Base-by-base conservation (phyloP, 2,329 filamentous ascomycete species). In the Nemania diffusa region DNA sequence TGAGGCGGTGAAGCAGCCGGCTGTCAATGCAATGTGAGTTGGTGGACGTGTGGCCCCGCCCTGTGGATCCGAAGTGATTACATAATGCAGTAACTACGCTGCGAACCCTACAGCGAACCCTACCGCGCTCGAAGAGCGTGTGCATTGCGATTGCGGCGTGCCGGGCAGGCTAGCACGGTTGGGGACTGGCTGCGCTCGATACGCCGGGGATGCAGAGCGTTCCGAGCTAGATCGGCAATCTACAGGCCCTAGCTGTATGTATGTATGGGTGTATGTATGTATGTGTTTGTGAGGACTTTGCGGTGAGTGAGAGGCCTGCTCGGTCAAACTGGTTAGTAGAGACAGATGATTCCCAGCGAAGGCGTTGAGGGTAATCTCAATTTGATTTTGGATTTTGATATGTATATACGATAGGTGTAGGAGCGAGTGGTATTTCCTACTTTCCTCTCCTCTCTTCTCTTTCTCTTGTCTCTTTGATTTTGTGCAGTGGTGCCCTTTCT, bases 341-440 rank as follows among this genome's bases (percentile, higher is more conserved):
- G 22, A 4, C 13, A 29, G 22, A 22, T 37, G 15, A 53, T 24
- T 55, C 32, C 40, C 40, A 44, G 40, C 8, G 40, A 44, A 44
- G 40, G 9, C 29, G 9, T 32, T 9, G 9, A 27, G 46, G 15
- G 24, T 27, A 27, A 17, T 27, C 46, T 50, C 46, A 50, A 27
- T 50, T 50, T 27, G 46, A 27, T 27, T 50, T 50, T 27, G 2
- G n/a, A n/a, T 26, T 50, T 27, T 27, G 46, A 50, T 11, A 48
- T 24, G 27, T 60, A 57, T 68, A 46, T 64, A 67, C 40, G 44
- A 50, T 34, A 59, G 58, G 57, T 58, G 20, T 20, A 57, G 24
- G 24, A 58, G 62, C 55, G 26, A 15, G 22, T 53, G 50, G 50
- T n/a, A 53, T 53, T 32, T 34, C 27, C 50, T 53, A n/a, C 17